Evolutionary conservation across 306 rosid genomes (phyloP).

Genomic region (Acacia confusa): DNA sequence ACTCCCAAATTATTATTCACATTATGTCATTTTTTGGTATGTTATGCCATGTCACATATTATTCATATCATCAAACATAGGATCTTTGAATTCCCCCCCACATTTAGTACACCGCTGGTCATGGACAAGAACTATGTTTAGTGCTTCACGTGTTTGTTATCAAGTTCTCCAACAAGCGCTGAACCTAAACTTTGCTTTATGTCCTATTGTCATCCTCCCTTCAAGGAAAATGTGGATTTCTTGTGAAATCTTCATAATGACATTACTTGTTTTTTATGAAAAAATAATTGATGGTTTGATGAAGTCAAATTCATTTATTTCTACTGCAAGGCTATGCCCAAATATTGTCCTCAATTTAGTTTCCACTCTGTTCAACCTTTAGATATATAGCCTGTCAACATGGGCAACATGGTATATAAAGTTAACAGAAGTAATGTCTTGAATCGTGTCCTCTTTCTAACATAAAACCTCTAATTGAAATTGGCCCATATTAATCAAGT

Average conservation of each 20-base stretch:
- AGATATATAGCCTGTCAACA: neutral
- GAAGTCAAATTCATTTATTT: neutral
- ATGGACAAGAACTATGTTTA: neutral
- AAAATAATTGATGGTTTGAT: neutral
- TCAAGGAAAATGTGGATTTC: neutral
- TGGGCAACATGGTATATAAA: neutral
- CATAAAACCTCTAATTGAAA: neutral
- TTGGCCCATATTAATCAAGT: neutral
- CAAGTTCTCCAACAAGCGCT: neutral
- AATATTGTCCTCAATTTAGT: conserved; percentile 7
- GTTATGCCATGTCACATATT: neutral
- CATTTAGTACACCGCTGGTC: neutral
- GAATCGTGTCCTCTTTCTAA: neutral
- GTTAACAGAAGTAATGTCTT: neutral
- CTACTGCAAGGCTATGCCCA: neutral
- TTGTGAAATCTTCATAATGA: neutral
- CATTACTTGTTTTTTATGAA: neutral
- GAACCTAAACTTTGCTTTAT: neutral
- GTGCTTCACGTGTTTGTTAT: neutral
- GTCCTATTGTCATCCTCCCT: neutral
- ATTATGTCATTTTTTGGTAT: neutral
- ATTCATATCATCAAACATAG: neutral
- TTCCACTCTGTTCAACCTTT: conserved; percentile 14
- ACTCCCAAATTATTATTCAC: neutral
- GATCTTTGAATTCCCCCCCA: conserved; percentile 8